Evolutionary conservation across 352 stramenopile genomes (phyloP).

Genomic region (Peronospora destructor): DNA sequence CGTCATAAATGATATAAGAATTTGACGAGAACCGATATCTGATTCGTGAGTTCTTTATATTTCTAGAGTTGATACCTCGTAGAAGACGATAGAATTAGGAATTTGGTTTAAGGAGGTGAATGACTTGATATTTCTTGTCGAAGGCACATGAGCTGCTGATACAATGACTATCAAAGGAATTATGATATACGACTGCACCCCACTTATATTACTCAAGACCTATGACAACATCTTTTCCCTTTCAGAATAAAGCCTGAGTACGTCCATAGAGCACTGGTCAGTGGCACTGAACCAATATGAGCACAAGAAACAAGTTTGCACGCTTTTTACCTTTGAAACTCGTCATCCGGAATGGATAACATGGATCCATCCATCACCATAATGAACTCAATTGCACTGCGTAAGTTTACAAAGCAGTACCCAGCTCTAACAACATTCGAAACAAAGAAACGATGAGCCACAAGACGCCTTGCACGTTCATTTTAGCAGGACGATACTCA

Average conservation of each 20-base stretch:
- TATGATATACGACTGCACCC: not conserved
- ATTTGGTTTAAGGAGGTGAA: too few relatives aligned
- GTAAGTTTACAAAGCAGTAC: conserved; percentile 90
- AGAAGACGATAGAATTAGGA: too few relatives aligned
- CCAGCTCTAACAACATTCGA: conserved; percentile 44
- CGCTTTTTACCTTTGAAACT: conserved; percentile 62
- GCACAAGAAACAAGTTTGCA: not conserved
- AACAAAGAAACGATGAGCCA: conserved; percentile 4
- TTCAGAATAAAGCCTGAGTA: conserved; percentile 33
- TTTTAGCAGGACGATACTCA: conserved; percentile 13
- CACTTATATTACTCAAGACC: not conserved
- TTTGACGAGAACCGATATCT: too few relatives aligned
- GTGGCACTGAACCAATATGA: not conserved
- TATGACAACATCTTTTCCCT: conserved; percentile 22
- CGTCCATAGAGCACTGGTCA: not conserved
- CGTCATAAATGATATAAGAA: too few relatives aligned
- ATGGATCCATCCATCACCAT: conserved; percentile 77
- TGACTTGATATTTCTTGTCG: not conserved
- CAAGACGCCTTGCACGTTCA: not conserved
- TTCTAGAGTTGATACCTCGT: too few relatives aligned
- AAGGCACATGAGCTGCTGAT: too few relatives aligned
- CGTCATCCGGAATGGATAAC: conserved; percentile 69
- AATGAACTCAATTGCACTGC: conserved; percentile 88
- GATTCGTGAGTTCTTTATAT: too few relatives aligned
- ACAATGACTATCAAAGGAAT: too few relatives aligned